These are phyloP conservation scores for Mucor irregularis DNA, from an alignment of 371 early-diverging fungal genomes.

Conservation along the genomic window DNA sequence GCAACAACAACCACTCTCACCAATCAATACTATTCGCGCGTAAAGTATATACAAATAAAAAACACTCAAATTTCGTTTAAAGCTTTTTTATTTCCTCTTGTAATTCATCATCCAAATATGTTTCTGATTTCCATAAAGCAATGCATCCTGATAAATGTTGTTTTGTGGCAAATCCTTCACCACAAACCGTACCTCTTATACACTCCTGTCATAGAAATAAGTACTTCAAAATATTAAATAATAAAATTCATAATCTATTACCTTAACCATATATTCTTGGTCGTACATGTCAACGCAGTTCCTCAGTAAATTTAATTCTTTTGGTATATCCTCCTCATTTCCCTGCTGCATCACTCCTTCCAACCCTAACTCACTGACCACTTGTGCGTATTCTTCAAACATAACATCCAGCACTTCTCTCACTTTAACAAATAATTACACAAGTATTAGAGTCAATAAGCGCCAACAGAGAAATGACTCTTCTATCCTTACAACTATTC, in stretches of 20 bases:
- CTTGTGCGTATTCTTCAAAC: constrained; percentile 20
- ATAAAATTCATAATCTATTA: neutral
- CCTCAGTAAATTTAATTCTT: constrained; percentile 9
- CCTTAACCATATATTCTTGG: constrained; percentile 34
- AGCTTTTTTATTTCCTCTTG: constrained; percentile 18
- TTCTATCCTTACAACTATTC: constrained; percentile 11
- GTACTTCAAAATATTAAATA: too few species aligned
- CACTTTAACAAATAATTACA: constrained; percentile 8
- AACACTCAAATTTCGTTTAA: too few species aligned
- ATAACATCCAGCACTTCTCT: constrained; percentile 19
- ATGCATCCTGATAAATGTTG: constrained; percentile 32
- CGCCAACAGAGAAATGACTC: neutral
- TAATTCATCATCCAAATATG: constrained; percentile 30
- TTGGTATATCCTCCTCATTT: constrained; percentile 10
- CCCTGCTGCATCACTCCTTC: constrained; percentile 7
- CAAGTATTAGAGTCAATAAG: neutral
- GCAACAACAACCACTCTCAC: too few species aligned
- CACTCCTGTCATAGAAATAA: constrained; percentile 17
- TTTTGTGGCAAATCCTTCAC: constrained; percentile 27
- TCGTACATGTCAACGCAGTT: constrained; percentile 31
- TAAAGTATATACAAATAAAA: neutral
- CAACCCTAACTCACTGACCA: constrained; percentile 2
- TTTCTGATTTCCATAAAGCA: constrained; percentile 34
- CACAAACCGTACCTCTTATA: constrained; percentile 19
- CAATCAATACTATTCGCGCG: too few species aligned